Percentiles rank a stretch among this genome's conserved stretches.
Evolutionary conservation across 2,329 filamentous ascomycete species (phyloP).

Genomic region (Fusarium musae): DNA sequence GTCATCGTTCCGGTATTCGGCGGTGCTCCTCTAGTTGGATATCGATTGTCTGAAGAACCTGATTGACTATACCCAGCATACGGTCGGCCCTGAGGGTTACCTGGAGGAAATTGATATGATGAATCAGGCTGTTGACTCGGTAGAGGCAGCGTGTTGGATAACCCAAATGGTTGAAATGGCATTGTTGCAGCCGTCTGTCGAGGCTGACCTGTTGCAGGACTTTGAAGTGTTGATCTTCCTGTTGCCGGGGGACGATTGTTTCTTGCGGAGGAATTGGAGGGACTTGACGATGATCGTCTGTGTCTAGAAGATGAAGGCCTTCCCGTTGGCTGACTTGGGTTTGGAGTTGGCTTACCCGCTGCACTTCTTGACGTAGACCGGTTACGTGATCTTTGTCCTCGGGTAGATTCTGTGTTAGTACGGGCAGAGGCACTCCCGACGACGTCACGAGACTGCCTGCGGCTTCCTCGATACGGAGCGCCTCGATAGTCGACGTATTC

Average conservation of each 20-base stretch:
- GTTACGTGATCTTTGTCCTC: neutral
- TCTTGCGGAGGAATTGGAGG: neutral
- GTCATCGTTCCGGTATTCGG: neutral
- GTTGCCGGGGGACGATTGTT: too few species aligned
- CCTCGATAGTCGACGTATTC: too few species aligned
- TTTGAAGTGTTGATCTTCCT: neutral
- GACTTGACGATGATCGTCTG: neutral
- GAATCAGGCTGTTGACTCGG: neutral
- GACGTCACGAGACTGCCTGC: neutral
- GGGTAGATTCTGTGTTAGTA: neutral
- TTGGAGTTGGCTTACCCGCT: neutral
- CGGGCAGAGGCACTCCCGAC: neutral
- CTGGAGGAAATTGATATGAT: neutral
- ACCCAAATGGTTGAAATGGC: neutral
- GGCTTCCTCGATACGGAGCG: fast-evolving
- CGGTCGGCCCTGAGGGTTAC: neutral
- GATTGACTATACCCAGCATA: neutral
- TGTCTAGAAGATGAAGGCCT: neutral
- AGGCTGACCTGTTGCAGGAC: neutral
- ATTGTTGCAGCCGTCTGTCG: neutral
- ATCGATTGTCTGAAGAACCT: neutral
- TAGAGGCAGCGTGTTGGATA: neutral
- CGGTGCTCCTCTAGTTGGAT: neutral
- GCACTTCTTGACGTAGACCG: neutral
- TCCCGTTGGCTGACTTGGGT: neutral